phyloP scores from a whole-genome alignment of 345 rosid species.

The Brassica juncea region DNA sequence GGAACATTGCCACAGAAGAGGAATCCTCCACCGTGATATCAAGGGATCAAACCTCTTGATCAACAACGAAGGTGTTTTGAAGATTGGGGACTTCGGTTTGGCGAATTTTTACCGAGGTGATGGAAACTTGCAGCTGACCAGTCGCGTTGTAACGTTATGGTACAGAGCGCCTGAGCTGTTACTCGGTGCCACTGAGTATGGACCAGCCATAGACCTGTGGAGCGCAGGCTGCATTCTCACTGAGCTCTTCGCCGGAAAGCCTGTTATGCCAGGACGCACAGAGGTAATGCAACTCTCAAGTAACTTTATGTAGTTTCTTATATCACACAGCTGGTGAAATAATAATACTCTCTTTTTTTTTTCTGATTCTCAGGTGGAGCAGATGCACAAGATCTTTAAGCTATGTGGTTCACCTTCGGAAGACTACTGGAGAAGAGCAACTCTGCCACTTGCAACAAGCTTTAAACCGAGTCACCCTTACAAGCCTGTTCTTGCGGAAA shows the following conservation, averaged over 20 bases:
- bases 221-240: conserved; percentile 88
- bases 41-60: conserved; percentile 78
- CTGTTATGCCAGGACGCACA: conserved; percentile 87
- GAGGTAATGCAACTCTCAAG: conserved; percentile 48
- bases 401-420: conserved; percentile 83
- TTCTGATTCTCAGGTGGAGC: conserved; percentile 68
- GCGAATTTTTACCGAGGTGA: conserved; percentile 59
- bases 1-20: conserved; percentile 78
- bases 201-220: conserved; percentile 86
- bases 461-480: conserved; percentile 72
- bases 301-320: background rate
- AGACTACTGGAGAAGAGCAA: conserved; percentile 80
- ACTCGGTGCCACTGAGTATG: conserved; percentile 77
- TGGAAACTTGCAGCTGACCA: conserved; percentile 60
- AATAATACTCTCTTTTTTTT: background rate
- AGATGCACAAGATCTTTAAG: conserved; percentile 85
- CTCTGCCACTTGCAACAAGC: conserved; percentile 54
- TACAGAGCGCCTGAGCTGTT: conserved; percentile 90
- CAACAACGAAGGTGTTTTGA: conserved; percentile 64
- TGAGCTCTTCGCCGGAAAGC: conserved; percentile 77
- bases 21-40: conserved; percentile 80
- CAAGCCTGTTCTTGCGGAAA: conserved; percentile 65
- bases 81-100: conserved; percentile 87
- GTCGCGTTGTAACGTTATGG: conserved; percentile 89
- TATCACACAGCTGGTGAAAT: background rate